Base-by-base conservation (phyloP, 2,329 filamentous ascomycete species). In the Botrytis pseudocinerea region DNA sequence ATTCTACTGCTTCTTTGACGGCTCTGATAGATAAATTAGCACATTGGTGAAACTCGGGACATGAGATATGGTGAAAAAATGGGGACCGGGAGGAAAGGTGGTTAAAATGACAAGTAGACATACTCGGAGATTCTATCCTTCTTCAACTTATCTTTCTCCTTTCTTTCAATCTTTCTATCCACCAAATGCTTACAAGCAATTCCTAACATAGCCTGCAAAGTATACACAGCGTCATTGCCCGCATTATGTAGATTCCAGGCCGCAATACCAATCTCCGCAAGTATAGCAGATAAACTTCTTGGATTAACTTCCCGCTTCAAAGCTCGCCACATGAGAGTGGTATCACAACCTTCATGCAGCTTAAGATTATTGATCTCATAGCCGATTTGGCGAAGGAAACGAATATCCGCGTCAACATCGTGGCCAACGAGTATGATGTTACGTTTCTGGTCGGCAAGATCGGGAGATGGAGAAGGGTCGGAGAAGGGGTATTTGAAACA, bases 211-310 rank as follows among this genome's bases (percentile, higher is more conserved):
- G 90, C 91, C 75, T 91, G 90, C 75, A 97, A 82, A 0, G 93
- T 95, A 80, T 92, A 96, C 1, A 90, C 87, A 0, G 94, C 94
- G 80, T 97, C 94, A 76, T 97, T 97, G 2, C 94, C 90, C 0
- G 91, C 94, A 79, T 97, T 97, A 82, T 97, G 94, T n/a, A 95
- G 84, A 77, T 92, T 85, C 81, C 85, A 88, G 60, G 85, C 88
- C 0, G 83, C 78, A 14, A 97, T 87, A 4, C 87, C 87, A 42
- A 97, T 84, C 9, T 91, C 86, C 9, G 82, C 78, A 38, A 97
- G 86, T 22, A 97, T 85, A 9, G 78, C 83, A 0, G 83, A 83
- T 2, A 98, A 86, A 1, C 87, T 87, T 22, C 87, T 85, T 5
- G 85, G 80, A 3, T 91, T 84, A 0, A 80, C 78, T 35, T 87